A percentile compares a stretch with the other conserved stretches of the same genome.
phyloP scores from a whole-genome alignment of 495 filamentous ascomycete species.

The Penicillium coprophilum region DNA sequence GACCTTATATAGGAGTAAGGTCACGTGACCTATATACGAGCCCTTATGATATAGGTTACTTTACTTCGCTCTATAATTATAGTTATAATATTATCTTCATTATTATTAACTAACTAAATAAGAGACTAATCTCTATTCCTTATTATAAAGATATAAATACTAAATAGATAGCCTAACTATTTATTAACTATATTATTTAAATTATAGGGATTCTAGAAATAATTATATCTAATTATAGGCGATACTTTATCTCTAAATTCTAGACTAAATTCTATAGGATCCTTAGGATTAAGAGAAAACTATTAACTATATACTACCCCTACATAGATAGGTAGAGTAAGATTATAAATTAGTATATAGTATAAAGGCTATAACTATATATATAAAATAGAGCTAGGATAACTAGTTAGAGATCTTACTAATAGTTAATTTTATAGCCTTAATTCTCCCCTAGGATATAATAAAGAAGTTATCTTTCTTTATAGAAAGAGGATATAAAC shows the following conservation, averaged over 20 bases:
- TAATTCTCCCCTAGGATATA: background rate
- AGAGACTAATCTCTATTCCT: background rate
- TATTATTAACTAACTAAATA: background rate
- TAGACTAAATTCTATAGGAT: conserved; percentile 2
- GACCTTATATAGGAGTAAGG: too few species aligned
- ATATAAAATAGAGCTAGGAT: too few species aligned
- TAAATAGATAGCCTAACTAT: background rate
- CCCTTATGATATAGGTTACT: too few species aligned
- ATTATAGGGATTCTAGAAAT: background rate
- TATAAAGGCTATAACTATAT: too few species aligned
- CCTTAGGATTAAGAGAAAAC: too few species aligned
- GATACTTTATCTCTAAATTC: conserved; percentile 12
- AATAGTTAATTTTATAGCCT: background rate
- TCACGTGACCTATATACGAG: too few species aligned
- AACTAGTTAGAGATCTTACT: background rate
- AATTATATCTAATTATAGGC: background rate
- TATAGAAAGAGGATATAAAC: background rate
- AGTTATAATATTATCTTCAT: background rate
- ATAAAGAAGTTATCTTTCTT: background rate
- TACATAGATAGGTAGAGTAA: too few species aligned
- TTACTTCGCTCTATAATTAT: too few species aligned
- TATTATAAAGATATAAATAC: background rate
- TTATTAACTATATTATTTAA: background rate
- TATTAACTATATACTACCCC: too few species aligned
- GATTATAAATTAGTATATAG: too few species aligned